Conservation (phyloP, 2,329 filamentous ascomycete genomes). For the Cordyceps cateniannulata region DNA sequence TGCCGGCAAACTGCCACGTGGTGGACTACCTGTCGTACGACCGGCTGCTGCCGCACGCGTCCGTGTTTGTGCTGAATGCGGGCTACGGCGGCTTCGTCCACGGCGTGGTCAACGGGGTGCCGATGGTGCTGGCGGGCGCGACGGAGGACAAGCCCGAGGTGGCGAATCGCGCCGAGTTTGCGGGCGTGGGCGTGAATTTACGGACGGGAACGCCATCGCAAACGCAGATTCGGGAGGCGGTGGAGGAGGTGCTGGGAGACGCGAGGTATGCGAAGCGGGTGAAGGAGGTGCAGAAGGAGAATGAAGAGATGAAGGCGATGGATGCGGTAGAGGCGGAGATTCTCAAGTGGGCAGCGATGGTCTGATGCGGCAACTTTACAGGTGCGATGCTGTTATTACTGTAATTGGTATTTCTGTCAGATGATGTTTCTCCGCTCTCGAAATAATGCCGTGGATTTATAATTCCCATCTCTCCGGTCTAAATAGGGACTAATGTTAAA, state of each 20-base stretch:
- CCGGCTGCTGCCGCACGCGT: slow-evolving; percentile 34
- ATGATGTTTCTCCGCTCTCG: neutral
- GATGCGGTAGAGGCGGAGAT: neutral
- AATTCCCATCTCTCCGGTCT: neutral
- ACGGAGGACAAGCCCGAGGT: slow-evolving; percentile 9
- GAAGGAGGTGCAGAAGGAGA: neutral
- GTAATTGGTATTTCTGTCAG: neutral
- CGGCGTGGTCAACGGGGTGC: slow-evolving; percentile 7
- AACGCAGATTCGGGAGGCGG: neutral
- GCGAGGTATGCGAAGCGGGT: neutral
- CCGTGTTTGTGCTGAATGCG: slow-evolving; percentile 41
- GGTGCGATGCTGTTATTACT: neutral
- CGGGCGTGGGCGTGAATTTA: slow-evolving; percentile 1
- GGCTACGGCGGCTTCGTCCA: slow-evolving; percentile 32
- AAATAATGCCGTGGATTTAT: too few species aligned
- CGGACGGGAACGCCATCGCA: neutral
- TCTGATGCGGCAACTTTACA: neutral
- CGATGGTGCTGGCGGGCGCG: slow-evolving; percentile 2
- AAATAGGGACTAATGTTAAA: neutral
- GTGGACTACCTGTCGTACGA: slow-evolving; percentile 45
- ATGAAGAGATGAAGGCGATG: slow-evolving; percentile 5
- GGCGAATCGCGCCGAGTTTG: slow-evolving; percentile 1
- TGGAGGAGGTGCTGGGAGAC: neutral
- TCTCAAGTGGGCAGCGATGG: neutral
- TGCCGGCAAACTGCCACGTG: slow-evolving; percentile 36